Base-by-base conservation (phyloP, 345 rosid species). In the Hypericum androsaemum region DNA sequence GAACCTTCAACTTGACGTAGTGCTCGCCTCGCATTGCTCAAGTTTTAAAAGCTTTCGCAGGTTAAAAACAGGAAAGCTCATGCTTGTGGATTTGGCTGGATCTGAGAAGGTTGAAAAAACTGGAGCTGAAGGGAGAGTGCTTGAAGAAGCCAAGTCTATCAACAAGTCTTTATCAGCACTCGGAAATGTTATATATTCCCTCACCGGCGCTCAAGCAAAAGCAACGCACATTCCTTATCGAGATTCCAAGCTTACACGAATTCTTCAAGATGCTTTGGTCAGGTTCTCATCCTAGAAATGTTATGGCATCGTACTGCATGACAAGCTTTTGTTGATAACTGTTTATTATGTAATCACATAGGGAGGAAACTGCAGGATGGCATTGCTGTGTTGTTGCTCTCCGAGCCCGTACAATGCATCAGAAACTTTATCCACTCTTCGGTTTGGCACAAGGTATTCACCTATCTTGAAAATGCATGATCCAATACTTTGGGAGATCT, bases 51-150 rank as follows among this genome's bases (percentile, higher is more conserved):
- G 39, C 73, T 41, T 63, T 41, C 48, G 36, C 74, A 82, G 88
- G 68, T 61, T 54, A 41, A 82, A 72, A 79, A 66, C 63, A 54
- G 90, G 94, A 47, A 86, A 86, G 61, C 63, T 89, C 42, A 61
- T 86, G 57, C 90, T 86, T 52, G 88, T 82, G 61, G 95, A 89
- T 81, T 75, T 84, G 67, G 94, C 94, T 11, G 97, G 97, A 63
- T 86, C 97, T 11, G 94, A 89, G 75, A 89, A 89, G 67, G 88
- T 77, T 15, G 97, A 89, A 66, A 89, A 89, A 70, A 89, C 88
- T 11, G 95, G 97, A 69, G 94, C 96, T 64, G 97, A 84, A 76
- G 96, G 97, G 61, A 84, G 60, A 76, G 71, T 80, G 72, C 85
- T 89, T 56, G 96, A 89, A 74, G 97, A 89, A 74, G 94, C 94